Evolutionary conservation across 805 yeast species (phyloP).

Genomic region (Lipomyces mesembrius): DNA sequence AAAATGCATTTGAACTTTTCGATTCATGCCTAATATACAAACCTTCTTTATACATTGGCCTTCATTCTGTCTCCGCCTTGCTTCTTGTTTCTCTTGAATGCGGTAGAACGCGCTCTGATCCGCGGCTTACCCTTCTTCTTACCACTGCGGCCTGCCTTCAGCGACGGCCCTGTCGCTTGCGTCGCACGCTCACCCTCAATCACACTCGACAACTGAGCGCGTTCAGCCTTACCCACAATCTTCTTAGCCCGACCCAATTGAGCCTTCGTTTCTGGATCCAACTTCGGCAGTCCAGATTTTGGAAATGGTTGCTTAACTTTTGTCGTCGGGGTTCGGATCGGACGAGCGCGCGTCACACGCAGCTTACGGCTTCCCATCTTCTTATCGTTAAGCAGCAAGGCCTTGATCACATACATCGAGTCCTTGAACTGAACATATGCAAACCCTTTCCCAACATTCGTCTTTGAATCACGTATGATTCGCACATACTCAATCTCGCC

Average conservation of each 20-base stretch:
- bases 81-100: conserved; percentile 51
- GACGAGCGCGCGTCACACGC: conserved; percentile 75
- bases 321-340: conserved; percentile 20
- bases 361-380: conserved; percentile 62
- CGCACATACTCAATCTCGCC: conserved; percentile 87
- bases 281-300: conserved; percentile 42
- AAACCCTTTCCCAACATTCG: conserved; percentile 96
- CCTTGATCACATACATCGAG: conserved; percentile 73
- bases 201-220: conserved; percentile 57
- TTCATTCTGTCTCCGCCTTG: not conserved
- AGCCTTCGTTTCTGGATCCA: conserved; percentile 73
- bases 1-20: not conserved
- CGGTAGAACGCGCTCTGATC: conserved; percentile 58
- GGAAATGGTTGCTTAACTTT: conserved; percentile 18
- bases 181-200: conserved; percentile 45
- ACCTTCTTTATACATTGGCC: not conserved
- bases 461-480: conserved; percentile 86
- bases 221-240: conserved; percentile 78
- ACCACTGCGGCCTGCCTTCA: conserved; percentile 44
- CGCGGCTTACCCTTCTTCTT: conserved; percentile 56
- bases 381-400: conserved; percentile 75
- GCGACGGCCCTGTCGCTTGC: conserved; percentile 33
- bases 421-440: conserved; percentile 87
- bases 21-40: not conserved
- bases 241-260: conserved; percentile 78